Conservation (phyloP, 75 land plant species). For the Larix kaempferi region DNA sequence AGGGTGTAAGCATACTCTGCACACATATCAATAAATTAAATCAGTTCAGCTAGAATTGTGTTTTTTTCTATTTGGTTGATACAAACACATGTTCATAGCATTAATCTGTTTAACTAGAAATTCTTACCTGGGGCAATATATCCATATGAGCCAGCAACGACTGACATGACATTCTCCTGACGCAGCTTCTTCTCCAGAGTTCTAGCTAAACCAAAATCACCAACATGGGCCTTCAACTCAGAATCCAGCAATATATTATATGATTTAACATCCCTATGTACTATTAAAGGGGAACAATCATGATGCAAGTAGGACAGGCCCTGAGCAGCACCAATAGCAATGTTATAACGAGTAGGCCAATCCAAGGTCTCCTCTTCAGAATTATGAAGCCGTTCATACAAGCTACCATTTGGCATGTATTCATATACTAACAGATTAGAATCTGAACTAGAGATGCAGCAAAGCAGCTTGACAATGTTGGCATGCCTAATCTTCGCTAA, state of each 20-base stretch:
- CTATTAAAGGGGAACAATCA: conserved; percentile 48
- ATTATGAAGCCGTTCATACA: conserved; percentile 59
- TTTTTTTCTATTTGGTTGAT: no score
- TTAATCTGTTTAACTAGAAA: neutral
- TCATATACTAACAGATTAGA: conserved; percentile 52
- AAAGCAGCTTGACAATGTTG: conserved; percentile 57
- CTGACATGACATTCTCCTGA: conserved; percentile 45
- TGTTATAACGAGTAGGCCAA: conserved; percentile 48
- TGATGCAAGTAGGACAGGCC: conserved; percentile 80
- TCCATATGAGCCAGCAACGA: conserved; percentile 71
- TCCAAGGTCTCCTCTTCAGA: conserved; percentile 22
- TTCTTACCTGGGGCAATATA: conserved; percentile 27
- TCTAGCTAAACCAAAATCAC: conserved; percentile 72
- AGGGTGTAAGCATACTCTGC: conserved; percentile 37
- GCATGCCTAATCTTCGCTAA: conserved; percentile 41
- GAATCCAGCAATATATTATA: conserved; percentile 64
- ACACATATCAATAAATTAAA: neutral
- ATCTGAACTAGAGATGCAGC: conserved; percentile 39
- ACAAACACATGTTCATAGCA: no score
- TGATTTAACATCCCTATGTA: conserved; percentile 72
- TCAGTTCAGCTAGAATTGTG: neutral
- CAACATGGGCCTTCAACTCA: conserved; percentile 43
- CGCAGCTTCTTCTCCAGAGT: conserved; percentile 22
- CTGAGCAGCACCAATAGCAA: conserved; percentile 56
- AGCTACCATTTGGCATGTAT: conserved; percentile 41